A percentile compares a stretch with the other conserved stretches of the same genome.
phyloP scores from a whole-genome alignment of 148 eudicot species.

The Vaccinium darrowii region DNA sequence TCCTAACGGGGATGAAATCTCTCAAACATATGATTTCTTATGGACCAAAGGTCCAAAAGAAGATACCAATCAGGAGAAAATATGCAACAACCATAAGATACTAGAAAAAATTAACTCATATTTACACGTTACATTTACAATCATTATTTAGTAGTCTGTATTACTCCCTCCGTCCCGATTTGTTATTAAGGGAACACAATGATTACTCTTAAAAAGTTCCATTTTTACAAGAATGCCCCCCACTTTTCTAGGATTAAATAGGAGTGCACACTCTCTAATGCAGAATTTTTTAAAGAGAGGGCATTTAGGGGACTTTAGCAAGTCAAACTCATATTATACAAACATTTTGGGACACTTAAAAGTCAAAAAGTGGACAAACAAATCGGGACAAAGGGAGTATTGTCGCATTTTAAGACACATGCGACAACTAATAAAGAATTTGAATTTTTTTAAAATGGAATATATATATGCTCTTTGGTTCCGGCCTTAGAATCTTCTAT shows the following conservation, averaged over 20 bases:
- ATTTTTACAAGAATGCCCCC: too few relatives aligned
- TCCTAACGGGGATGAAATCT: neutral
- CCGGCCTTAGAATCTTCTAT: neutral
- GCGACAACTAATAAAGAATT: neutral
- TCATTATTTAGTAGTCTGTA: neutral
- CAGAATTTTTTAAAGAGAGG: too few relatives aligned
- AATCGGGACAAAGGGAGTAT: neutral
- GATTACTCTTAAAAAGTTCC: too few relatives aligned
- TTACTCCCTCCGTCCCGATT: too few relatives aligned
- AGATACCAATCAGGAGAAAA: neutral
- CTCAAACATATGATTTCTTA: neutral
- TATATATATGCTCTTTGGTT: neutral
- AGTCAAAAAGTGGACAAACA: too few relatives aligned
- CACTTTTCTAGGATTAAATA: too few relatives aligned
- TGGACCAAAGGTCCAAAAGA: neutral
- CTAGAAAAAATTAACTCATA: neutral
- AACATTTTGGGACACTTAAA: too few relatives aligned
- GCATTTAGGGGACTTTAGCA: too few relatives aligned
- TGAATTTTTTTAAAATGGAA: neutral
- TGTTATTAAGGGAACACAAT: too few relatives aligned
- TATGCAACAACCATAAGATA: neutral
- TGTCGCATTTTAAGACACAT: neutral
- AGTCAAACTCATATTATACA: too few relatives aligned
- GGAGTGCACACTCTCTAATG: too few relatives aligned
- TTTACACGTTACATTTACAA: neutral